Base-by-base conservation (phyloP, 2,329 filamentous ascomycete genomes). In the Colletotrichum endophyticum region DNA sequence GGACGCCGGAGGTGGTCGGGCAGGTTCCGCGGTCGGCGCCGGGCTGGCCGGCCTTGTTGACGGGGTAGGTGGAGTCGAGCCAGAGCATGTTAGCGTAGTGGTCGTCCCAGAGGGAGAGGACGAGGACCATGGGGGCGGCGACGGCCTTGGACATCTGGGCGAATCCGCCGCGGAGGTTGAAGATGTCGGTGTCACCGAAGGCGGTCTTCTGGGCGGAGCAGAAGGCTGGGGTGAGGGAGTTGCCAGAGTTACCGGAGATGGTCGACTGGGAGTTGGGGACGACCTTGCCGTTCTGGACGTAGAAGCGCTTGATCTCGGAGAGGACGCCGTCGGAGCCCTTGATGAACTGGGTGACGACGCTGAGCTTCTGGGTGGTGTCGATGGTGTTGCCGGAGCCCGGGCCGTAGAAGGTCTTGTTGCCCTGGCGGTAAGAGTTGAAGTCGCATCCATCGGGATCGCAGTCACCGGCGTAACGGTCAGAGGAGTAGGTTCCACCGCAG, bases 371-470 rank as follows among this genome's bases (percentile, higher is more conserved):
- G 78, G 83, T 89, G 71, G 92, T 92, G 82, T 94, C 90, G 79
- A 94, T 85, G 67, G 86, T 92, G 82, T 87, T 87, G 78, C 88
- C 87, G 1, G 88, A 84, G 67, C 84, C 85, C n/a, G 79, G 80
- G 69, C 92, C 93, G 86, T 91, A 94, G 87, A 93, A 94, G 83
- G 84, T 85, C 76, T 86, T 86, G 84, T 92, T 89, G 77, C 93
- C 93, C 87, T 91, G 88, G 82, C 92, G 92, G 90, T 91, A 94
- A 53, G 89, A 82, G 89, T 94, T 94, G 89, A 93, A 94, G 83
- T 94, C 93, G 81, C 93, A 94, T 56, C 93, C 93, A 80, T 94
- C 92, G 77, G 92, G 91, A 82, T 94, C 93, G 83, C 93, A 94
- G 74, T 89, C 84, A 70, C 92, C 92, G 30, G 81, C 85, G 82